A percentile compares a stretch with the other conserved stretches of the same genome.
Evolutionary conservation across 2,329 filamentous ascomycete species (phyloP).

Genomic region (Bipolaris cookei): DNA sequence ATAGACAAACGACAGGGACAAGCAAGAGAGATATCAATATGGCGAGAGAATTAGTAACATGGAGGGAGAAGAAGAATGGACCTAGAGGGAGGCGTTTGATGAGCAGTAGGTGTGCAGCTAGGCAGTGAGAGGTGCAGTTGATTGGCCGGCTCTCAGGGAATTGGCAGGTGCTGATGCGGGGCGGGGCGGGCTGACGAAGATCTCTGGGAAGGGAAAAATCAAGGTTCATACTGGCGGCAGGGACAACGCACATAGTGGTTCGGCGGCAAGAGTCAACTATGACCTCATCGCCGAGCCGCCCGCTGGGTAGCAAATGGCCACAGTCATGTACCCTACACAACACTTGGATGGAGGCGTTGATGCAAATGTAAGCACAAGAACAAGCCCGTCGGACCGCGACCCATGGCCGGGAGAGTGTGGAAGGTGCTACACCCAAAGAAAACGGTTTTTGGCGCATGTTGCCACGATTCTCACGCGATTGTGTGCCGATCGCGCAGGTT

Average conservation of each 20-base stretch:
- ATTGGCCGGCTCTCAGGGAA: background rate
- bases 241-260: slow-evolving; percentile 2
- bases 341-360: too few species aligned
- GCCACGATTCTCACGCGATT: slow-evolving; percentile 12
- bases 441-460: slow-evolving; percentile 6
- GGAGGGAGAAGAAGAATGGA: too few species aligned
- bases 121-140: background rate
- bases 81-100: slow-evolving; percentile 1
- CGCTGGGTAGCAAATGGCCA: background rate
- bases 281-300: slow-evolving; percentile 6
- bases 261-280: slow-evolving; percentile 10
- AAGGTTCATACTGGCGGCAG: slow-evolving; percentile 6
- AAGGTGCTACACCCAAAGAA: background rate
- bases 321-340: too few species aligned
- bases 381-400: background rate
- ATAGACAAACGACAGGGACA: background rate
- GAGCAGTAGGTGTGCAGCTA: background rate
- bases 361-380: too few species aligned
- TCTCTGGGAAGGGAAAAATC: slow-evolving; percentile 1
- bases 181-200: slow-evolving; percentile 7
- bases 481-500: slow-evolving; percentile 6
- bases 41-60: background rate
- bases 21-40: background rate
- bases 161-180: background rate
- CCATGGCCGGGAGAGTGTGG: background rate